Evolutionary conservation across 1,284 basidiomycete genomes (phyloP).

Genomic region (Moesziomyces sp.): DNA sequence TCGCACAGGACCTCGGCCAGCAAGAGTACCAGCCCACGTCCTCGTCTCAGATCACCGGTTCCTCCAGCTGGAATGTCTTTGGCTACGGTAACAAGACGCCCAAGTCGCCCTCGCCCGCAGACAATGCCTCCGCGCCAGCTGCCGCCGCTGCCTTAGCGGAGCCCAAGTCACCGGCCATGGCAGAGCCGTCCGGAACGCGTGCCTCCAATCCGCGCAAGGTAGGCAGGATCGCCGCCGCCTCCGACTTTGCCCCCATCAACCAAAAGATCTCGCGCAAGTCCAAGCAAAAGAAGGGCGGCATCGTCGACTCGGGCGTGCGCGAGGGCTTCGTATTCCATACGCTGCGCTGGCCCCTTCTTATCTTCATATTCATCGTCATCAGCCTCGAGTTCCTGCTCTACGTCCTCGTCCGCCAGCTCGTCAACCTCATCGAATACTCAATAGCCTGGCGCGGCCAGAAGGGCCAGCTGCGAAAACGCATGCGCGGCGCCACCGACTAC

Average conservation of each 20-base stretch:
- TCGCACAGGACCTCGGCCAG: constrained; percentile 55
- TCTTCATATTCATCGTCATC: constrained; percentile 86
- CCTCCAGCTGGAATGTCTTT: constrained; percentile 38
- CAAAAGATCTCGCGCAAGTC: constrained; percentile 46
- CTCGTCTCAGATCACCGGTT: constrained; percentile 36
- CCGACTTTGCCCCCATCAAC: constrained; percentile 66
- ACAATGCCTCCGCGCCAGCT: constrained; percentile 8
- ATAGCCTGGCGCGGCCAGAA: constrained; percentile 82
- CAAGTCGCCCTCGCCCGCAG: constrained; percentile 31
- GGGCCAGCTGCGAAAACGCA: constrained; percentile 78
- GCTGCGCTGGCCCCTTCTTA: constrained; percentile 68
- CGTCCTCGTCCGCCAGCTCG: constrained; percentile 86
- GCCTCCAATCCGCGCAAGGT: constrained; percentile 50
- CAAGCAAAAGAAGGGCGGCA: constrained; percentile 14
- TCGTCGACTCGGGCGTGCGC: constrained; percentile 53
- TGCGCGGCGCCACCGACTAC: constrained; percentile 81
- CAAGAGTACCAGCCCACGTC: constrained; percentile 49
- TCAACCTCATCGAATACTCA: constrained; percentile 69
- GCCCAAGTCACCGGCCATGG: constrained; percentile 28
- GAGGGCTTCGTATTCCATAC: constrained; percentile 62
- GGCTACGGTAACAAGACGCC: constrained; percentile 33
- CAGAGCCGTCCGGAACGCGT: constrained; percentile 31
- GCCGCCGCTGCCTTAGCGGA: constrained; percentile 9
- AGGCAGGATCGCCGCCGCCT: constrained; percentile 57
- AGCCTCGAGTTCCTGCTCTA: constrained; percentile 84